Evolutionary conservation across 139 green algal genomes (phyloP).

Genomic region (Edaphochlamys debaryana): DNA sequence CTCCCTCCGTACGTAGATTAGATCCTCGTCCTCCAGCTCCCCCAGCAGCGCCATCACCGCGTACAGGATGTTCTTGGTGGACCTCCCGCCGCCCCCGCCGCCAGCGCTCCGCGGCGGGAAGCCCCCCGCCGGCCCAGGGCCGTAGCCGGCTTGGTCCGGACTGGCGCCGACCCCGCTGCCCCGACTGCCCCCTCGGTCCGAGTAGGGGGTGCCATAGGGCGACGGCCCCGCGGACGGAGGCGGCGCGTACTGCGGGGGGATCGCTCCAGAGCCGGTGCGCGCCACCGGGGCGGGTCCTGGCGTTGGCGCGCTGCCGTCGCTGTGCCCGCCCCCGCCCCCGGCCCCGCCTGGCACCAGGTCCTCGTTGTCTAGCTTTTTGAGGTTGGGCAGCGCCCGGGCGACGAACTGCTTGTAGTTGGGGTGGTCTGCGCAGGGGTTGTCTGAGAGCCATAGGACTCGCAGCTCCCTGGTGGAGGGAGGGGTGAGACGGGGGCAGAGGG

Average conservation of each 20-base stretch:
- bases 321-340: not conserved
- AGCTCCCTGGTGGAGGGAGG: slow-evolving; percentile 45
- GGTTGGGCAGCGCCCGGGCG: slow-evolving; percentile 37
- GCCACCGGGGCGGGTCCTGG: no score
- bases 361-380: slow-evolving; percentile 70
- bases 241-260: not conserved
- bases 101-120: not conserved
- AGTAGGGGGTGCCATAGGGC: not conserved
- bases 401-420: slow-evolving; percentile 59
- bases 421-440: slow-evolving; percentile 72
- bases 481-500: no score
- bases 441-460: slow-evolving; percentile 70
- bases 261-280: not conserved
- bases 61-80: slow-evolving; percentile 70
- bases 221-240: not conserved
- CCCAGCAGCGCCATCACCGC: slow-evolving; percentile 75
- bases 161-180: slow-evolving; percentile 12
- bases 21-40: slow-evolving; percentile 65
- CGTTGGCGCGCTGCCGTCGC: no score
- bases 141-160: not conserved
- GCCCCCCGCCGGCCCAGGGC: not conserved
- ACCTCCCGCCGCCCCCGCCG: slow-evolving; percentile 1
- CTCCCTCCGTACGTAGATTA: slow-evolving; percentile 69
- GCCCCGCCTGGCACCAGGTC: slow-evolving; percentile 39
- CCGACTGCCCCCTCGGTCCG: not conserved